A percentile compares a stretch with the other conserved stretches of the same genome.
Evolutionary conservation across 2,329 filamentous ascomycete genomes (phyloP).

Genomic region (Dothideomycetes sp.): DNA sequence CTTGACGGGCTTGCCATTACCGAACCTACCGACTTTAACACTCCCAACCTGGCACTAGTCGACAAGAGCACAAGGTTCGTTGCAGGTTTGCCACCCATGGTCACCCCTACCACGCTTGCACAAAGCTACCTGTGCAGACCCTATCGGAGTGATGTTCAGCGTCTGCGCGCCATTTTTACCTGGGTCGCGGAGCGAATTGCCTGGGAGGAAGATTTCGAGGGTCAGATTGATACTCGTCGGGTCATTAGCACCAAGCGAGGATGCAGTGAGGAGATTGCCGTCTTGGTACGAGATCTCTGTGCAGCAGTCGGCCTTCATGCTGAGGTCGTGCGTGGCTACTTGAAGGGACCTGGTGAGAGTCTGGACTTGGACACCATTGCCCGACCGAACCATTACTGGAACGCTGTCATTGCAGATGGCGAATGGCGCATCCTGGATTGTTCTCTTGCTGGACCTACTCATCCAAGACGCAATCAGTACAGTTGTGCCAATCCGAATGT

Average conservation of each 20-base stretch:
- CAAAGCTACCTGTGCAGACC: constrained; percentile 90
- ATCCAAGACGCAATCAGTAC: constrained; percentile 68
- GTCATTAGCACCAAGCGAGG: constrained; percentile 77
- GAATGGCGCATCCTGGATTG: constrained; percentile 97
- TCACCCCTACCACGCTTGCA: constrained; percentile 70
- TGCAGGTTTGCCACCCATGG: constrained; percentile 68
- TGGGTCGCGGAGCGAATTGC: constrained; percentile 92
- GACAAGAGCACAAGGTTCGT: constrained; percentile 95
- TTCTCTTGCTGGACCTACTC: constrained; percentile 80
- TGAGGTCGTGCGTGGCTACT: constrained; percentile 78
- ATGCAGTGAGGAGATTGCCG: constrained; percentile 80
- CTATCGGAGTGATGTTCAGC: constrained; percentile 87
- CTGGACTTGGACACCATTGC: constrained; percentile 71
- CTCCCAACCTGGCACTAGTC: constrained; percentile 62
- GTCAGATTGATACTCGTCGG: constrained; percentile 68
- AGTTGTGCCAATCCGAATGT: constrained; percentile 58
- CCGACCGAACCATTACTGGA: constrained; percentile 97
- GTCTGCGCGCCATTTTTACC: constrained; percentile 87
- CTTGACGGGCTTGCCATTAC: constrained; percentile 73
- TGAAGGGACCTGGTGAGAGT: constrained; percentile 80
- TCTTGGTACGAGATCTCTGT: constrained; percentile 89
- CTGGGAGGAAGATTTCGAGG: constrained; percentile 93
- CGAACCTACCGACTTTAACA: constrained; percentile 70
- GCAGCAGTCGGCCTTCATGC: constrained; percentile 75
- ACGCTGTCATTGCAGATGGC: constrained; percentile 80